phyloP scores from a whole-genome alignment of 108 stramenopile genomes.

The Nitzschia inconspicua region DNA sequence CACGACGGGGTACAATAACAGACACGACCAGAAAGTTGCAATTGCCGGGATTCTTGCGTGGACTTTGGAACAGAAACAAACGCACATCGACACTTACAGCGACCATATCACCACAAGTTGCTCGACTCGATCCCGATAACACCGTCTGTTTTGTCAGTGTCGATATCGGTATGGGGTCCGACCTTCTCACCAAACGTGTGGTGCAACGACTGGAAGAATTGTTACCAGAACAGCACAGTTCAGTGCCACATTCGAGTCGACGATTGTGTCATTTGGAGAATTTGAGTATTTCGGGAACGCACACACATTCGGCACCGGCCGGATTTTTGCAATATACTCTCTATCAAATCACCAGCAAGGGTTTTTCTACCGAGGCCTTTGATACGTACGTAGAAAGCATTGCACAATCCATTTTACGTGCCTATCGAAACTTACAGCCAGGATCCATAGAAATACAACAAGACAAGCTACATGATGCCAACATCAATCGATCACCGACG shows the following conservation, averaged over 20 bases:
- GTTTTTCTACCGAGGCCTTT: slow-evolving; percentile 43
- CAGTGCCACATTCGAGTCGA: too few species aligned
- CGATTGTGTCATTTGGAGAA: slow-evolving; percentile 22
- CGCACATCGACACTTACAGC: too few species aligned
- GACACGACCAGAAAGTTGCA: too few species aligned
- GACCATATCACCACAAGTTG: too few species aligned
- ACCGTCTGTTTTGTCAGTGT: slow-evolving; percentile 51
- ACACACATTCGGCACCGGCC: slow-evolving; percentile 56
- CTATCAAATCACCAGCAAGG: slow-evolving; percentile 47
- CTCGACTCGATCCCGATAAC: slow-evolving; percentile 13
- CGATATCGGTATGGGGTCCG: slow-evolving; percentile 48
- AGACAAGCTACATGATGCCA: slow-evolving; percentile 23
- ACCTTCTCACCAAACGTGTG: slow-evolving; percentile 36
- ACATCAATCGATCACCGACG: slow-evolving; percentile 56
- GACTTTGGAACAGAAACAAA: too few species aligned
- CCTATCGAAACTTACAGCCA: slow-evolving; percentile 29
- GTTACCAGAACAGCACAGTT: not conserved
- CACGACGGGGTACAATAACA: too few species aligned
- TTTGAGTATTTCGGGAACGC: slow-evolving; percentile 43
- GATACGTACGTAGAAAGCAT: slow-evolving; percentile 46
- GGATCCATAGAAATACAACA: slow-evolving; percentile 1
- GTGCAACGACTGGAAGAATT: slow-evolving; percentile 22
- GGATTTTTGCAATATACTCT: slow-evolving; percentile 61
- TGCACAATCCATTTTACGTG: slow-evolving; percentile 27
- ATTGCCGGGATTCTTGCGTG: too few species aligned